Percentiles rank a stretch among this genome's conserved stretches.
Conservation (phyloP, 306 rosid genomes). For the Crotalaria pallida region DNA sequence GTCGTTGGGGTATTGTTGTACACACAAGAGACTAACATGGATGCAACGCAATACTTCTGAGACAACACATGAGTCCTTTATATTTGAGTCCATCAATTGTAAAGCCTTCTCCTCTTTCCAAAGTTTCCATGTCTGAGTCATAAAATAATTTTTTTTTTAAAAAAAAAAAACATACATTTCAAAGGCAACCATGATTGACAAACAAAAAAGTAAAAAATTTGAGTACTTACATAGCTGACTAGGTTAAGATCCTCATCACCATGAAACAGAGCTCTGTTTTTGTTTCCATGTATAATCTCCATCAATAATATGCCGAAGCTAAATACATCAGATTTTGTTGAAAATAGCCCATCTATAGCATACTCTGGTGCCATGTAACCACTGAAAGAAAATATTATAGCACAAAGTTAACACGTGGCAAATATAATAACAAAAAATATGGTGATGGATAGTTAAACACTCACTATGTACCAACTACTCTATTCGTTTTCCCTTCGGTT, state of each 20-base stretch:
- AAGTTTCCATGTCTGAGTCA: slow-evolving; percentile 38
- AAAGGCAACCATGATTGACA: not conserved
- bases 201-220: not conserved
- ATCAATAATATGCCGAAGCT: slow-evolving; percentile 27
- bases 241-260: slow-evolving; percentile 28
- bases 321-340: slow-evolving; percentile 15
- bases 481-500: slow-evolving; percentile 29
- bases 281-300: slow-evolving; percentile 40
- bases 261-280: slow-evolving; percentile 37
- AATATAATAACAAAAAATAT: not conserved
- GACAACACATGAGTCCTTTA: slow-evolving; percentile 2
- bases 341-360: slow-evolving; percentile 36
- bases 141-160: not conserved
- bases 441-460: not conserved
- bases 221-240: slow-evolving; percentile 37
- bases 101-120: slow-evolving; percentile 37
- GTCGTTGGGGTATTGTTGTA: slow-evolving; percentile 36
- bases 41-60: slow-evolving; percentile 38
- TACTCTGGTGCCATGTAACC: slow-evolving; percentile 50
- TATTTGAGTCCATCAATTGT: slow-evolving; percentile 28
- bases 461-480: slow-evolving; percentile 37
- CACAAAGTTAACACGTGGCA: not conserved
- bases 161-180: no score
- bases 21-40: slow-evolving; percentile 42
- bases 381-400: not conserved